Conservation (phyloP, 768 basidiomycete species). For the Leucocoprinus birnbaumii region DNA sequence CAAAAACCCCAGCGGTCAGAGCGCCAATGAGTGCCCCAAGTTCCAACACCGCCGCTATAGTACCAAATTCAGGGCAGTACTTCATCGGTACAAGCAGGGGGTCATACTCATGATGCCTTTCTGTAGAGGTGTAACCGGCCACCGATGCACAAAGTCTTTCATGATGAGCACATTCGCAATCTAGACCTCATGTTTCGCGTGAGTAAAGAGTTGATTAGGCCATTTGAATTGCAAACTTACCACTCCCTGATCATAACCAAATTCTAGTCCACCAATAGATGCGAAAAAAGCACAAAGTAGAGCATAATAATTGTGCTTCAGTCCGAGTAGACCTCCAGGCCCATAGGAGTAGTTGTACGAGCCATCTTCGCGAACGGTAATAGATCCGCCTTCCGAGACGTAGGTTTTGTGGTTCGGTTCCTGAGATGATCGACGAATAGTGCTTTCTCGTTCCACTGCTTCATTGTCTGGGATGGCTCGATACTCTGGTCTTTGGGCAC, state of each 20-base stretch:
- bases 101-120: slow-evolving; percentile 75
- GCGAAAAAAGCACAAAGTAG: slow-evolving; percentile 71
- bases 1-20: slow-evolving; percentile 60
- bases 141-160: slow-evolving; percentile 65
- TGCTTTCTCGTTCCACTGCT: not conserved
- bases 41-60: slow-evolving; percentile 71
- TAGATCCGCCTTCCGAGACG: slow-evolving; percentile 21
- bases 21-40: slow-evolving; percentile 80
- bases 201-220: not conserved
- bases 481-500: not conserved
- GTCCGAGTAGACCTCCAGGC: slow-evolving; percentile 62
- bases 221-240: slow-evolving; percentile 22
- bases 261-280: slow-evolving; percentile 73
- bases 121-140: slow-evolving; percentile 71
- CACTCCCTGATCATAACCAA: slow-evolving; percentile 85
- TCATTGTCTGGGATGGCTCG: not conserved
- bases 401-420: not conserved
- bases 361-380: slow-evolving; percentile 32
- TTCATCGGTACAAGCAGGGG: not conserved
- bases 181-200: slow-evolving; percentile 19
- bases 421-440: not conserved
- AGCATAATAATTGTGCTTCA: slow-evolving; percentile 63
- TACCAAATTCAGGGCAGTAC: not conserved
- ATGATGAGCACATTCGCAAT: slow-evolving; percentile 86
- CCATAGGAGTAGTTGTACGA: slow-evolving; percentile 72